phyloP scores from a whole-genome alignment of 2,329 filamentous ascomycete genomes.

The Paecilomyces sp. region DNA sequence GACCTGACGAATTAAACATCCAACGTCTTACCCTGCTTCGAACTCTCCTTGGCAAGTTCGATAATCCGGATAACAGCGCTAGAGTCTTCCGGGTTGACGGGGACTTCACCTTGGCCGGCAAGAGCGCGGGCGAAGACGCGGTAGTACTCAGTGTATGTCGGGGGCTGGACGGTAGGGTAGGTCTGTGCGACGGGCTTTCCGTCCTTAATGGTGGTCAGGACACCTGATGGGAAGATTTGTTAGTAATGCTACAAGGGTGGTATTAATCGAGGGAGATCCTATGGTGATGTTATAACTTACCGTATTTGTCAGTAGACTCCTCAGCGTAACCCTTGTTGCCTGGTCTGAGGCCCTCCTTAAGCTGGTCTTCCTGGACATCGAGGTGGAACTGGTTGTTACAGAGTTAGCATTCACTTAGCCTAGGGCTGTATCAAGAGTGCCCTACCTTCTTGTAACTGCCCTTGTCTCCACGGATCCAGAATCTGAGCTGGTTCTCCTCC shows the following conservation, averaged over 20 bases:
- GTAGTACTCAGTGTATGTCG: slow-evolving; percentile 67
- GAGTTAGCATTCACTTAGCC: background rate
- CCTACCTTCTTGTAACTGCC: slow-evolving; percentile 65
- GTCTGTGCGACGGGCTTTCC: slow-evolving; percentile 45
- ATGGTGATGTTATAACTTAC: no score
- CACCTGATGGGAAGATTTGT: slow-evolving; percentile 13
- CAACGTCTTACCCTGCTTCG: slow-evolving; percentile 43
- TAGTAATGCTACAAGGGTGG: background rate
- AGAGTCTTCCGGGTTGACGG: slow-evolving; percentile 48
- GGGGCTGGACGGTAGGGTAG: slow-evolving; percentile 54
- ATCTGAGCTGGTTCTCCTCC: slow-evolving; percentile 63
- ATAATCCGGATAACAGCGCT: slow-evolving; percentile 50
- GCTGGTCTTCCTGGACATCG: slow-evolving; percentile 69
- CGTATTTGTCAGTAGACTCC: slow-evolving; percentile 44
- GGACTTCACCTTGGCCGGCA: slow-evolving; percentile 45
- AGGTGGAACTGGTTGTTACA: slow-evolving; percentile 41
- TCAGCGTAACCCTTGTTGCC: slow-evolving; percentile 58
- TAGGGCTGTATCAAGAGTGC: slow-evolving; percentile 16
- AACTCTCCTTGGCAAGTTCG: slow-evolving; percentile 50
- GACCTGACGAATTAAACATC: slow-evolving; percentile 17
- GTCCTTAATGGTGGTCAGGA: slow-evolving; percentile 50
- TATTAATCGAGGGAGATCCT: background rate
- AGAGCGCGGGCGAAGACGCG: slow-evolving; percentile 46
- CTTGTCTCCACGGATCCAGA: slow-evolving; percentile 68
- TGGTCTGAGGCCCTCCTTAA: slow-evolving; percentile 57